Conservation (phyloP, 768 basidiomycete genomes). For the Gyrodon lividus region DNA sequence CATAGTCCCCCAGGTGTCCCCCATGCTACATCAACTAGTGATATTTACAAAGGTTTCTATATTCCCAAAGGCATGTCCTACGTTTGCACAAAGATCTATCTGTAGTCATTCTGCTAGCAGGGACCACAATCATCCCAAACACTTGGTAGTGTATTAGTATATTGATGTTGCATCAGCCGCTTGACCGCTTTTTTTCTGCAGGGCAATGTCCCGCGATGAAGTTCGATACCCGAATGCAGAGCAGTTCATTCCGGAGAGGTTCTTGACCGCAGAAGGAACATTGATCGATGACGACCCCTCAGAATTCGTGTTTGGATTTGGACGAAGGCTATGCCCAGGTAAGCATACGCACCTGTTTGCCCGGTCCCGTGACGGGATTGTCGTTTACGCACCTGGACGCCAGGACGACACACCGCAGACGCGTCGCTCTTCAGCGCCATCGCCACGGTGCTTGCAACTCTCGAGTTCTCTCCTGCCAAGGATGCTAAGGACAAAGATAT, state of each 20-base stretch:
- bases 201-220: constrained; percentile 12
- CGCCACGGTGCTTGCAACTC: constrained; percentile 1
- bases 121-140: constrained; percentile 6
- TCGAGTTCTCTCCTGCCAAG: constrained; percentile 3
- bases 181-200: neutral
- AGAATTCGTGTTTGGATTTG: constrained; percentile 5
- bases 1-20: constrained; percentile 7
- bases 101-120: neutral
- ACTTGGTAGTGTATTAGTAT: neutral
- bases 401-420: neutral
- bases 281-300: constrained; percentile 9
- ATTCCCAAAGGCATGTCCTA: constrained; percentile 15
- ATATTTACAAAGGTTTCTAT: constrained; percentile 14
- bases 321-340: too few species aligned
- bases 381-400: too few species aligned
- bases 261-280: constrained; percentile 6
- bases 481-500: constrained; percentile 1
- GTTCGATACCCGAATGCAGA: constrained; percentile 8
- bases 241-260: constrained; percentile 13
- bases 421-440: neutral
- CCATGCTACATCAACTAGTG: constrained; percentile 7
- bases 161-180: neutral
- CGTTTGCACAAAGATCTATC: too few species aligned
- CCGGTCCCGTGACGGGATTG: too few species aligned
- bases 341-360: too few species aligned